phyloP scores from a whole-genome alignment of 2,329 filamentous ascomycete genomes.

The Ascochyta clinopodiicola region DNA sequence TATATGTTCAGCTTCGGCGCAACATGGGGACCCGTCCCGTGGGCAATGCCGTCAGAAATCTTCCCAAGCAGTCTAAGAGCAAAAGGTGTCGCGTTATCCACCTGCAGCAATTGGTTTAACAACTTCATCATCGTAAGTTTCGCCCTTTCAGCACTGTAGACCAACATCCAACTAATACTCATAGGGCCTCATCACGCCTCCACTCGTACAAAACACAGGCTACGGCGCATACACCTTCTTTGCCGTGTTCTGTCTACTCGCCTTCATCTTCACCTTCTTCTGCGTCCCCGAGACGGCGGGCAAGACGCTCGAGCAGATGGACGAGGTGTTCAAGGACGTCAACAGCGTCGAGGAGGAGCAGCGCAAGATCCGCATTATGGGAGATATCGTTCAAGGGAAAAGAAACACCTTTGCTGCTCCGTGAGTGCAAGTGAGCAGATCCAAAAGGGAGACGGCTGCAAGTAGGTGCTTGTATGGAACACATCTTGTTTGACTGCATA shows the following conservation, averaged over 20 bases:
- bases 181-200: slow-evolving; percentile 67
- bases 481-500: too few species aligned
- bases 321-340: slow-evolving; percentile 47
- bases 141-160: background rate
- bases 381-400: slow-evolving; percentile 35
- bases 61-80: slow-evolving; percentile 66
- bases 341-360: slow-evolving; percentile 45
- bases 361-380: slow-evolving; percentile 40
- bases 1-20: slow-evolving; percentile 69
- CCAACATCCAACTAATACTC: slow-evolving; percentile 48
- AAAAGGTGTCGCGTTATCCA: slow-evolving; percentile 71
- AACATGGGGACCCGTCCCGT: slow-evolving; percentile 62
- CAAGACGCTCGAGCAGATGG: slow-evolving; percentile 47
- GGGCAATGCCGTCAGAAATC: slow-evolving; percentile 64
- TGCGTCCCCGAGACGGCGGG: slow-evolving; percentile 46
- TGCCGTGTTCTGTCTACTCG: slow-evolving; percentile 45
- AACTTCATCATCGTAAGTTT: slow-evolving; percentile 64
- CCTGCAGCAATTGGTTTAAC: slow-evolving; percentile 68
- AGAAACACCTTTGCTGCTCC: background rate
- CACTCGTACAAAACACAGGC: slow-evolving; percentile 65
- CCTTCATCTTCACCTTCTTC: slow-evolving; percentile 45
- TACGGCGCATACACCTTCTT: slow-evolving; percentile 53
- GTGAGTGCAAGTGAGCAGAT: background rate
- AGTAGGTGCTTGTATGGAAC: too few species aligned
- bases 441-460: too few species aligned